Evolutionary conservation across 352 stramenopile genomes (phyloP).

Genomic region (Elongisporangium anandrum): DNA sequence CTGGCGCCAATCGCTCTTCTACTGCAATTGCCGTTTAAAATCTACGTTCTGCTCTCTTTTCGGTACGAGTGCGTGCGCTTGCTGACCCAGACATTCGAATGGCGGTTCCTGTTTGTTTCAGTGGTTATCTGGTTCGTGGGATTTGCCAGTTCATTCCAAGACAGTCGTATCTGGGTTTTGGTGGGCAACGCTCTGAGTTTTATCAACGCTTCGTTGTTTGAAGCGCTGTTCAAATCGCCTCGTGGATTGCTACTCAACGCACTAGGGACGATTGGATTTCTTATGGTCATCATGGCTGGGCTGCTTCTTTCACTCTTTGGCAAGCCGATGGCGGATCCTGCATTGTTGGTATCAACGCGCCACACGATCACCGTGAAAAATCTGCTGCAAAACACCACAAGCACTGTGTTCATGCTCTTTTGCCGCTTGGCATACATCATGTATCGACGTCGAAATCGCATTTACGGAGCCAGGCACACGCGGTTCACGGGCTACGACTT

Average conservation of each 20-base stretch:
- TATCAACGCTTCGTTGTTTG: neutral
- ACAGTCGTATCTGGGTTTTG: neutral
- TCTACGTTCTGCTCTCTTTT: neutral
- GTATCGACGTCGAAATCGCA: no score
- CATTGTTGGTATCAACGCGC: no score
- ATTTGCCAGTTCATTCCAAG: neutral
- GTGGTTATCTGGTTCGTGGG: neutral
- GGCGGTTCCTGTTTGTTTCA: neutral
- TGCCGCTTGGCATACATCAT: no score
- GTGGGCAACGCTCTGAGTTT: neutral
- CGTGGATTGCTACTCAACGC: neutral
- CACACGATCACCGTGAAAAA: no score
- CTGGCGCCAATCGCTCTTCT: neutral
- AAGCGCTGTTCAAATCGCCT: neutral
- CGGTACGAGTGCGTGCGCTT: neutral
- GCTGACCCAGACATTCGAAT: neutral
- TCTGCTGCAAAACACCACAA: no score
- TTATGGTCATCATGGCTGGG: no score
- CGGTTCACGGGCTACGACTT: no score
- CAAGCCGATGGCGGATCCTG: no score
- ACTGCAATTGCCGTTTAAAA: neutral
- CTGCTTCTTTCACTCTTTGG: no score
- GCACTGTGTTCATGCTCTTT: no score
- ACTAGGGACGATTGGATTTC: no score
- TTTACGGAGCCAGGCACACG: no score